Conservation (phyloP, 2,329 filamentous ascomycete genomes). For the Epichloe glyceriae region DNA sequence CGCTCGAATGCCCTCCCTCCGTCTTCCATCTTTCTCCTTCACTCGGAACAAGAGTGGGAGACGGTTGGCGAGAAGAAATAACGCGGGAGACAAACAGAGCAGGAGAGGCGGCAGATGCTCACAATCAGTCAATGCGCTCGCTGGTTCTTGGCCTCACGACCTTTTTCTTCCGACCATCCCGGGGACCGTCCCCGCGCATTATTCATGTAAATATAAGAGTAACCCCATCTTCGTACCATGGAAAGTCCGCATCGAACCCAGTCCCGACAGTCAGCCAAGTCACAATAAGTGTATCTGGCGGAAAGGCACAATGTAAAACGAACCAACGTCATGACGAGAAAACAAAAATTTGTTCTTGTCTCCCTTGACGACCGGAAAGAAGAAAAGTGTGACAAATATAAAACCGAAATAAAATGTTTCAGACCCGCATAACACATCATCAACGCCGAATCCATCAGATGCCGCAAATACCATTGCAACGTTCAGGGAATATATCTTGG, state of each 20-base stretch:
- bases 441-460: conserved; percentile 31
- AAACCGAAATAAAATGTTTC: conserved; percentile 1
- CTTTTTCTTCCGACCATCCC: background rate
- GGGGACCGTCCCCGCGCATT: background rate
- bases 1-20: background rate
- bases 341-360: background rate
- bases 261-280: background rate
- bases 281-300: background rate
- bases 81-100: no score
- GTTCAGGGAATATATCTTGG: conserved; percentile 14
- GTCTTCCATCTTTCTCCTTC: background rate
- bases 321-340: background rate
- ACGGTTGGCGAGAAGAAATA: no score
- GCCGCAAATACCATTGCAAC: conserved; percentile 27
- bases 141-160: background rate
- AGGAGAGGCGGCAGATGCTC: background rate
- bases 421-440: conserved; percentile 19
- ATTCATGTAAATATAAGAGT: background rate
- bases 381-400: conserved; percentile 11
- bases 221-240: background rate
- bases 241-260: background rate
- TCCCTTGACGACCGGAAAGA: background rate
- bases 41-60: background rate
- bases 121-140: background rate
- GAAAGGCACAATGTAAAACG: background rate